Conservation (phyloP, 2,329 filamentous ascomycete genomes). For the Lasiodiplodia hormozganensis region DNA sequence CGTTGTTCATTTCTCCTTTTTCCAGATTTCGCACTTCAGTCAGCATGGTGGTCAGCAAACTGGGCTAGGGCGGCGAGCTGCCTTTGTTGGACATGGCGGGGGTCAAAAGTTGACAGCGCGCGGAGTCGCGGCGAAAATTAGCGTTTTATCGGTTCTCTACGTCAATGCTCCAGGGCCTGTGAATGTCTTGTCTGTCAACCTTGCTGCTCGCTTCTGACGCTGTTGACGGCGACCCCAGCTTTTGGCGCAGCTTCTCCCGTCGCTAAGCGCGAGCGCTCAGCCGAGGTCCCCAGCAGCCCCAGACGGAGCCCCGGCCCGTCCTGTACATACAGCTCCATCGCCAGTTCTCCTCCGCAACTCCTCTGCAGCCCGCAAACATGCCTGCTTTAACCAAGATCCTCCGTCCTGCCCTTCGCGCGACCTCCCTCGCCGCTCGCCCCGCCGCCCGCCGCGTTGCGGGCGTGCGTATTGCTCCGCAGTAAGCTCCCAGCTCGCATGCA, state of each 20-base stretch:
- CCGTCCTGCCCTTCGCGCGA: slow-evolving; percentile 42
- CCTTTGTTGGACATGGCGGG: slow-evolving; percentile 27
- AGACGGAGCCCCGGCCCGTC: slow-evolving; percentile 4
- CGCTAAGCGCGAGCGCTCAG: slow-evolving; percentile 4
- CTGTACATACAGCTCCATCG: background rate
- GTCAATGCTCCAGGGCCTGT: background rate
- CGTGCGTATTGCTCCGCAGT: slow-evolving; percentile 27
- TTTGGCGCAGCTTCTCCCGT: slow-evolving; percentile 22
- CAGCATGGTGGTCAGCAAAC: slow-evolving; percentile 27
- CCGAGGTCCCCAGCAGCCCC: slow-evolving; percentile 25
- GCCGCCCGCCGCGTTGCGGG: slow-evolving; percentile 25
- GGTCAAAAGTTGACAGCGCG: slow-evolving; percentile 25
- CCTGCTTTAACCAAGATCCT: slow-evolving; percentile 40
- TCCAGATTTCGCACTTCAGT: background rate
- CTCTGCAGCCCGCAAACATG: slow-evolving; percentile 31
- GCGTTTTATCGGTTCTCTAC: slow-evolving; percentile 6
- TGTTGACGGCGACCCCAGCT: slow-evolving; percentile 11
- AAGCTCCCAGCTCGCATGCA: slow-evolving; percentile 23
- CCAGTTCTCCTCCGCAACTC: background rate
- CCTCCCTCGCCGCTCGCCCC: slow-evolving; percentile 29
- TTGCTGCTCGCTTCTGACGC: background rate
- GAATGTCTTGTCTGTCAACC: background rate
- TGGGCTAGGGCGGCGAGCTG: slow-evolving; percentile 14
- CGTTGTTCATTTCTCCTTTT: background rate
- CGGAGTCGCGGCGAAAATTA: slow-evolving; percentile 22